Conservation (phyloP, 345 rosid genomes). For the Citrus cavaleriei region DNA sequence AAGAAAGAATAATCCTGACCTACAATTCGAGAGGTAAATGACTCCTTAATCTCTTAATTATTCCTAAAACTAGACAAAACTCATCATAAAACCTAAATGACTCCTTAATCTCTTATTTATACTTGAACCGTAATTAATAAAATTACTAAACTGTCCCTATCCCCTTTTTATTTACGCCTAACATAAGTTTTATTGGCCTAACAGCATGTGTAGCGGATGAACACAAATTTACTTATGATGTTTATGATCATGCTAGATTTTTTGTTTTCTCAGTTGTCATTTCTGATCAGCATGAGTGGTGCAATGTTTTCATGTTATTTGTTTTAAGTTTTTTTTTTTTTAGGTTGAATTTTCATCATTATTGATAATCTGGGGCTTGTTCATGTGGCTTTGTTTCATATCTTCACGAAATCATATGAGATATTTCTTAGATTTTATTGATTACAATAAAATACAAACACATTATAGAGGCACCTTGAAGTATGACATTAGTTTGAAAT, state of each 20-base stretch:
- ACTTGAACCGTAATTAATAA: too few species aligned
- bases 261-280: background rate
- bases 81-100: too few species aligned
- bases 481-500: background rate
- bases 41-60: rapidly evolving
- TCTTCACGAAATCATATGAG: background rate
- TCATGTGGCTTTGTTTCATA: background rate
- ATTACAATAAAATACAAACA: background rate
- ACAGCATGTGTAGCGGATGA: background rate
- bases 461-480: background rate
- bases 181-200: too few species aligned
- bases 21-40: too few species aligned
- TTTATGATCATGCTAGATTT: background rate
- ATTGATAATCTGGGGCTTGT: background rate
- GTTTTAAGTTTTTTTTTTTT: background rate
- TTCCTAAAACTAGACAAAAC: too few species aligned
- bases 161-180: too few species aligned
- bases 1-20: too few species aligned
- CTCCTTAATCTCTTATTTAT: too few species aligned
- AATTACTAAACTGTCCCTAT: too few species aligned
- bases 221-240: background rate
- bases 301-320: background rate
- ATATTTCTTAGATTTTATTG: background rate
- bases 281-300: background rate
- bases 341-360: background rate